Base-by-base conservation (phyloP, 768 basidiomycete species). In the Cystofilobasidium bisporidii region DNA sequence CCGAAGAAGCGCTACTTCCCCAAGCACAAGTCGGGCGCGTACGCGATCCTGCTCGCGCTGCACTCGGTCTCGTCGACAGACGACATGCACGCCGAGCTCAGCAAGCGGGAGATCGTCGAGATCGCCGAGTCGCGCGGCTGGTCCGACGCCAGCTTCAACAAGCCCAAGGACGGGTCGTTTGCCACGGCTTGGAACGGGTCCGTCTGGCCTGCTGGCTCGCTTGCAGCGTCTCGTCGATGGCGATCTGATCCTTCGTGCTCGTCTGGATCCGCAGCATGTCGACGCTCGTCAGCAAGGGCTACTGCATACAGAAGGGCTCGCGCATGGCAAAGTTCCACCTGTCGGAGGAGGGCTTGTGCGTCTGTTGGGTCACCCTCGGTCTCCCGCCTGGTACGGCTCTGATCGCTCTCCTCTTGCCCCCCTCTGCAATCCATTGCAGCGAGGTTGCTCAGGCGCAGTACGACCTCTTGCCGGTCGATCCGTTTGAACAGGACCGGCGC, bases 101-200 rank as follows among this genome's bases (percentile, higher is more conserved):
- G 57, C 50, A 63, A 63, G 50, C n/a, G 36, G 8, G 61, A 68
- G 61, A 68, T 68, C 43, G 58, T 63, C 30, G 43, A 45, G 0
- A 50, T 41, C 3, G 61, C 61, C 30, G 62, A 62, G 61, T 45
- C 41, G 1, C 22, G 30, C 22, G 62, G 61, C 2, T 63, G 61
- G 67, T 68, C 20, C 17, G 24, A 36, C 0, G 45, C 38, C 17
- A 38, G 41, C 32, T 68, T 68, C n/a, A 5, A 20, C 3, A 58
- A 40, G 28, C 40, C 41, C 5, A 45, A 58, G 12, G 15, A 24
- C 8, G 32, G 36, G 12, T n/a, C 40, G 6, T 40, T n/a, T 17
- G 53, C 61, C 17, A 63, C 67, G 6, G 67, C 67, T 17, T 68
- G 67, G 67, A 68, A 68, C 32, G 48, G 61, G 67, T 68, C 18